phyloP scores from a whole-genome alignment of 495 filamentous ascomycete species.

The Thermothielavioides terrestris region DNA sequence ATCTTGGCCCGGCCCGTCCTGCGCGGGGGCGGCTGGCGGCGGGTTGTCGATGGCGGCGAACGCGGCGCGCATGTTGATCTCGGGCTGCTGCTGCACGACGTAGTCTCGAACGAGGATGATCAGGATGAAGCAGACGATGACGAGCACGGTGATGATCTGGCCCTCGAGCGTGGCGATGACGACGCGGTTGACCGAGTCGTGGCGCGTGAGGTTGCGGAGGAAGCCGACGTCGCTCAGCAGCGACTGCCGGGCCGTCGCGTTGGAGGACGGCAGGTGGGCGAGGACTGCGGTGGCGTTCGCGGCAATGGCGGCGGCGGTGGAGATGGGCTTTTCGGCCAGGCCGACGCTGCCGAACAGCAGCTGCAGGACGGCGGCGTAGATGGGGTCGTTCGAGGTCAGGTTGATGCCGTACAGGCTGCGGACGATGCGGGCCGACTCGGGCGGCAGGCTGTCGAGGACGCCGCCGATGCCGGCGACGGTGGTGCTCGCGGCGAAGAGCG shows the following conservation, averaged over 20 bases:
- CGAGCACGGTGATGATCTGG: slow-evolving; percentile 80
- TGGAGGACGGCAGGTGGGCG: background rate
- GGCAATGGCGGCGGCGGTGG: slow-evolving; percentile 1
- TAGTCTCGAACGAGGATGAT: slow-evolving; percentile 95
- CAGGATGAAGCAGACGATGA: slow-evolving; percentile 87
- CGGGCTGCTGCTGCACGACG: slow-evolving; percentile 94
- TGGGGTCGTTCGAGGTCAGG: slow-evolving; percentile 19
- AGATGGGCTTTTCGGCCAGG: slow-evolving; percentile 11
- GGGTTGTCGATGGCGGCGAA: slow-evolving; percentile 46
- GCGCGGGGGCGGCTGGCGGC: slow-evolving; percentile 33
- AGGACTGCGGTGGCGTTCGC: slow-evolving; percentile 11
- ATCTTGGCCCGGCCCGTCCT: background rate
- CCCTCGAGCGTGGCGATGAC: slow-evolving; percentile 84
- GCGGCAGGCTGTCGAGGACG: slow-evolving; percentile 21
- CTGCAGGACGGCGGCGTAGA: slow-evolving; percentile 20
- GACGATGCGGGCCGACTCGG: slow-evolving; percentile 22
- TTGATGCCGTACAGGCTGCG: slow-evolving; percentile 22
- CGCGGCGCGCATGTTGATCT: slow-evolving; percentile 52
- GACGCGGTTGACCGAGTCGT: slow-evolving; percentile 63
- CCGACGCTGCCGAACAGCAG: slow-evolving; percentile 24
- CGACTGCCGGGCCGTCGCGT: slow-evolving; percentile 26
- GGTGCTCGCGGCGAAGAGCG: slow-evolving; percentile 34
- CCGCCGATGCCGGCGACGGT: slow-evolving; percentile 25
- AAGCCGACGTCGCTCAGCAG: slow-evolving; percentile 66
- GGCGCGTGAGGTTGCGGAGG: slow-evolving; percentile 63